phyloP scores from a whole-genome alignment of 1,284 basidiomycete species.

The Ceratobasidium sp. region DNA sequence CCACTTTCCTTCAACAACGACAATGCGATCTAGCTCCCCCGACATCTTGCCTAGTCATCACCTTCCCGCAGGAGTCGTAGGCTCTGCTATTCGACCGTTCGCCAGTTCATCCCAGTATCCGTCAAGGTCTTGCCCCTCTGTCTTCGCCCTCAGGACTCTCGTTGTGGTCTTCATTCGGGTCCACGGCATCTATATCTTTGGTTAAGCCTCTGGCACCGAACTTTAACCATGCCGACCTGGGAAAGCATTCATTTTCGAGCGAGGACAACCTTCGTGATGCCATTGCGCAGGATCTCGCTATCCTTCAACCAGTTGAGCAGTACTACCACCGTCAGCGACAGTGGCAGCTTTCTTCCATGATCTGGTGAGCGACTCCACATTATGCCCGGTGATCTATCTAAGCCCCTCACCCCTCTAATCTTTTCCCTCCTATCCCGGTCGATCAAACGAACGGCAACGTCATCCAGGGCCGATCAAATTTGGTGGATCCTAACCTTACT shows the following conservation, averaged over 20 bases:
- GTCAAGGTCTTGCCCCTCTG: not conserved
- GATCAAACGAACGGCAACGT: not conserved
- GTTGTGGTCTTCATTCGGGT: not conserved
- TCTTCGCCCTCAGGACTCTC: conserved; percentile 19
- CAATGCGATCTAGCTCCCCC: not conserved
- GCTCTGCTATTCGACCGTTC: not conserved
- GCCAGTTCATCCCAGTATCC: not conserved
- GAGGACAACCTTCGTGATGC: conserved; percentile 22
- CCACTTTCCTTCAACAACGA: not conserved
- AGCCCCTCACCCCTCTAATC: not conserved
- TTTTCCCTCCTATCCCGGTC: not conserved
- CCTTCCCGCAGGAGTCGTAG: not conserved
- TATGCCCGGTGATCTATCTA: not conserved
- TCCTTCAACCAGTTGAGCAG: conserved; percentile 29
- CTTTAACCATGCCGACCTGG: conserved; percentile 1
- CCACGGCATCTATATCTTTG: conserved; percentile 3
- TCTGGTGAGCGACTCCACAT: conserved; percentile 13
- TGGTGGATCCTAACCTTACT: conserved; percentile 28
- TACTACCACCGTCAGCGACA: conserved; percentile 31
- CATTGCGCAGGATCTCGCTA: conserved; percentile 19
- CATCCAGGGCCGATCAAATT: conserved; percentile 37
- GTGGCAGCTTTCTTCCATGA: conserved; percentile 40
- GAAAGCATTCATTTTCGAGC: conserved; percentile 23
- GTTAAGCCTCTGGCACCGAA: conserved; percentile 4
- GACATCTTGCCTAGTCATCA: not conserved